Evolutionary conservation across 805 yeast species (phyloP).

Genomic region (Saccharomycopsis vini): DNA sequence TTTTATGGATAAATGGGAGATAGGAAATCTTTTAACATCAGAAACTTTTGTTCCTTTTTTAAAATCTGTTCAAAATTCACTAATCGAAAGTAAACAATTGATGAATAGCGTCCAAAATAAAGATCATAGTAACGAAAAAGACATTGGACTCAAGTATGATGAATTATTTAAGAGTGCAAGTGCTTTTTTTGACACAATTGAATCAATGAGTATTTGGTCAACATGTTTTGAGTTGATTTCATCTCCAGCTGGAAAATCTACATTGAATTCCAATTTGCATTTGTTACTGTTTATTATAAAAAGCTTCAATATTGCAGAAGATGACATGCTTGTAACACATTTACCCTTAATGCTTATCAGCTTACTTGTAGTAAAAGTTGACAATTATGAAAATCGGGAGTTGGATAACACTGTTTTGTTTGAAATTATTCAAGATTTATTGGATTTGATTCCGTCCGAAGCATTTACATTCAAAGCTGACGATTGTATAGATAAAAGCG

Average conservation of each 20-base stretch:
- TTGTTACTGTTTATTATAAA: conserved; percentile 51
- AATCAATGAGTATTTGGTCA: conserved; percentile 71
- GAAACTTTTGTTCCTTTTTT: conserved; percentile 59
- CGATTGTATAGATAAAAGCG: too few species aligned
- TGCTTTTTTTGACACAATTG: conserved; percentile 78
- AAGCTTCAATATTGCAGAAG: conserved; percentile 72
- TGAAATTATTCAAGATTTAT: conserved; percentile 6
- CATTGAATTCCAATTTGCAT: conserved; percentile 29
- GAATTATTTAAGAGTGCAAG: conserved; percentile 52
- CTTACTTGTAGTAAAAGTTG: conserved; percentile 2
- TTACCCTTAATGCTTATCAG: conserved; percentile 57
- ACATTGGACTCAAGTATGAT: conserved; percentile 25
- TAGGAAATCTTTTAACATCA: conserved; percentile 70
- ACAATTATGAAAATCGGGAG: not conserved
- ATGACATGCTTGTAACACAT: conserved; percentile 73
- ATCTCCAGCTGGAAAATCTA: not conserved
- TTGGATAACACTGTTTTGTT: conserved; percentile 3
- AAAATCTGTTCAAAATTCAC: conserved; percentile 24
- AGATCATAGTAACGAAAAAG: too few species aligned
- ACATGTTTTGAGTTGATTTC: conserved; percentile 33
- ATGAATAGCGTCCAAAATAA: too few species aligned
- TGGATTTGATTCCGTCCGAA: conserved; percentile 9
- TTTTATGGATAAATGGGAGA: conserved; percentile 91
- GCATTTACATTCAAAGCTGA: conserved; percentile 2
- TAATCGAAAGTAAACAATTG: conserved; percentile 5